Evolutionary conservation across 2,329 filamentous ascomycete species (phyloP), one percentile per base, ranked within the genome.

Genomic region (Rutstroemia sp.): DNA sequence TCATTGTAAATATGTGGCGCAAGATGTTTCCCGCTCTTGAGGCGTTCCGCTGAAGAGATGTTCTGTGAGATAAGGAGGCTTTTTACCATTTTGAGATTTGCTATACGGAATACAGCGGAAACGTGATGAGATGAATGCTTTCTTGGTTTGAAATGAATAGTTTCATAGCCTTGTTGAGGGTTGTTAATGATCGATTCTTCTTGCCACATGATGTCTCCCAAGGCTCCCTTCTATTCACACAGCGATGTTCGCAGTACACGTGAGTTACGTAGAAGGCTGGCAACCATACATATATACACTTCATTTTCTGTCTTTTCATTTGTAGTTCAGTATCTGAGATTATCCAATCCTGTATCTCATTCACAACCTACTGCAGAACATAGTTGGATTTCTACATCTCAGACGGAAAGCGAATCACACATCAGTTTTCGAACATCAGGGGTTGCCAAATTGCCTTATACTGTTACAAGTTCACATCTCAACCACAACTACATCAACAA

Each of bases 281-380:
- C 45, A 54, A 2, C 53, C 21, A 37, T 50, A 50, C 53, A 55
- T 55, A 55, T 18, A 55, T 14, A n/a, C 14, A 12, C 23, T 16
- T 12, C 34, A 10, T 37, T 41, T 42, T 50, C 34, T 23, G 27
- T 27, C 25, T 14, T 44, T 23, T 23, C 16, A 50, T 19, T 34
- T 38, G n/a, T 42, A 18, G 39, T 8, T 19, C 39, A 5, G 7
- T 18, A 18, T 19, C 39, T 42, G n/a, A 42, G 19, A 18, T 19
- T n/a, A 18, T 27, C 34, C 37, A 42, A 49, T 54, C 25, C n/a
- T 23, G 21, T 41, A 21, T 41, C 34, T 49, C 2, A 5, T 12
- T 12, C n/a, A 21, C 9, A 30, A 2, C 1, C n/a, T n/a, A 34
- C 30, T 18, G 39, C 39, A 42, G 19, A 42, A 42, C 19, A 42